These are phyloP conservation scores for Phalaenopsis equestris DNA, from an alignment of 106 monocot genomes.

Conservation along the genomic window DNA sequence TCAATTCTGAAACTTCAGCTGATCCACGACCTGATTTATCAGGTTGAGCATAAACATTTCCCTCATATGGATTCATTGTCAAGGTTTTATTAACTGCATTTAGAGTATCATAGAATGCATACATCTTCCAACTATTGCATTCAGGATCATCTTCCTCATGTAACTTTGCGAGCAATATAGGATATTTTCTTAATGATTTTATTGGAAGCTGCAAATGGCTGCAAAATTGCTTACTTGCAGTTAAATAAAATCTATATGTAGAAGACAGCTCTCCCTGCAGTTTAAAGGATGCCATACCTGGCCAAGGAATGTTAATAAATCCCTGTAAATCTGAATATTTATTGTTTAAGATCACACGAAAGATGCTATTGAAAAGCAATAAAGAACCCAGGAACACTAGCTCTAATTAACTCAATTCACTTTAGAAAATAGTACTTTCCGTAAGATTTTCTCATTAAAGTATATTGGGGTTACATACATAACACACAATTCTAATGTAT, in stretches of 20 bases:
- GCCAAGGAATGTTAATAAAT: background rate
- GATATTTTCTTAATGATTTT: slow-evolving; percentile 8
- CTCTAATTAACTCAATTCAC: background rate
- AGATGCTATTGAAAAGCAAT: background rate
- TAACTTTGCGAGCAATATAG: slow-evolving; percentile 7
- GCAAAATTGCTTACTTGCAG: background rate
- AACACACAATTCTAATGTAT: too few relatives aligned
- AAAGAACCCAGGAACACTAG: background rate
- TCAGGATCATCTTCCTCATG: slow-evolving; percentile 13
- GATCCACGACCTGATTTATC: slow-evolving; percentile 2
- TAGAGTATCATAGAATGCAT: slow-evolving; percentile 11
- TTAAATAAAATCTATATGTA: slow-evolving; percentile 5
- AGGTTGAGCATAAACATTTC: background rate
- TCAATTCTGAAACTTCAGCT: slow-evolving; percentile 3
- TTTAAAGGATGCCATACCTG: background rate
- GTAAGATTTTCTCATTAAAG: background rate
- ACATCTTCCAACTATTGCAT: slow-evolving; percentile 12
- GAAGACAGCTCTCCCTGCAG: background rate
- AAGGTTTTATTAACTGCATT: slow-evolving; percentile 7
- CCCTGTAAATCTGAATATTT: background rate
- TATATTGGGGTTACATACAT: too few relatives aligned
- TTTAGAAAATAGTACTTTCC: background rate
- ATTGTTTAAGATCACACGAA: background rate
- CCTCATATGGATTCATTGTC: slow-evolving; percentile 7
- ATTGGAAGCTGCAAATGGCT: slow-evolving; percentile 8